Base-by-base conservation (phyloP, 148 eudicot genomes). In the Vaccinium macrocarpon region DNA sequence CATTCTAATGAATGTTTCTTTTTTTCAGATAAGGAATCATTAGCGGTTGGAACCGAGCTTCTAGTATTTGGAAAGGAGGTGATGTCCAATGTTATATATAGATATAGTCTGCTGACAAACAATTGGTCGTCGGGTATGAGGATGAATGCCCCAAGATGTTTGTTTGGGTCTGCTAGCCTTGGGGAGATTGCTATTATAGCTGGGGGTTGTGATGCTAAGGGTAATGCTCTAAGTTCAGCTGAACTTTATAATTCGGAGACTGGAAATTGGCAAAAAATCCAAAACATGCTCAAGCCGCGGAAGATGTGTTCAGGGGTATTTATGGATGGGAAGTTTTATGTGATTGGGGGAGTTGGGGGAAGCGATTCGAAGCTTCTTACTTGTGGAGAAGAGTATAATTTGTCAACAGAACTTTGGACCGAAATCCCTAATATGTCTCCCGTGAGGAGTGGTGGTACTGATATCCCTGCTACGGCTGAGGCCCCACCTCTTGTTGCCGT, bases 401-500 rank as follows among this genome's bases (percentile, higher is more conserved):
- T 93, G 53, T 88, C 76, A 7, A 91, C 92, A 0, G 86, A 70
- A 29, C 87, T 86, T 5, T 96, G 99, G 99, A 93, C 82, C 48
- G 94, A 87, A 77, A 91, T 92, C 38, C 94, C 93, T 0, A 85
- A 90, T 77, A 96, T 96, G 98, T 96, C 93, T 35, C 99, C 99
- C 0, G 93, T 85, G 15, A 82, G 94, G 76, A 85, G 64, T 10
- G 88, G 86, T 32, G 85, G 87, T 0, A 85, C 86, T 49, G 91
- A 82, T 35, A 32, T 84, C 57, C 90, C 93, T 7, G 89, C 91
- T 56, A 83, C 95, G n/a, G 82, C 94, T 2, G 94, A 86, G 87
- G 98, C 99, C 21, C 99, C 99, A 0, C 99, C 99, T 5, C 91
- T 96, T 2, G 89, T 96, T 15, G 99, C 98, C 1, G 99, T 94